phyloP scores from a whole-genome alignment of 2,329 filamentous ascomycete genomes.

The Phyllosticta capitalensis region DNA sequence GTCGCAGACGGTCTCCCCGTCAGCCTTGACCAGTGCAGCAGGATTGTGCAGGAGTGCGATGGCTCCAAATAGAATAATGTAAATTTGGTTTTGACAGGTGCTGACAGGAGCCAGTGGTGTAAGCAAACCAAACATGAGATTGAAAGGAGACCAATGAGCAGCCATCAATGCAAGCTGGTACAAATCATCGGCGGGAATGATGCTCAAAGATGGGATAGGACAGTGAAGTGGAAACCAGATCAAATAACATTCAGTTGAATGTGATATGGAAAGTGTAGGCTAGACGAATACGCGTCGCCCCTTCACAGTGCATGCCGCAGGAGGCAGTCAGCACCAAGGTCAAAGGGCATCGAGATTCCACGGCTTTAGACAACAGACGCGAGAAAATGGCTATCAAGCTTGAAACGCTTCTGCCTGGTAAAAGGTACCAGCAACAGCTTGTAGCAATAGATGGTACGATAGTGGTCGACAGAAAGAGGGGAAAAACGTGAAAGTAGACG shows the following conservation, averaged over 20 bases:
- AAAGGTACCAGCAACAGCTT: neutral
- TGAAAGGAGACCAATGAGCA: neutral
- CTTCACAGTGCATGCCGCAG: neutral
- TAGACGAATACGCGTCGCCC: neutral
- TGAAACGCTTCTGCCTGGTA: neutral
- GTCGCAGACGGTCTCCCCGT: neutral
- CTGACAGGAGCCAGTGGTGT: neutral
- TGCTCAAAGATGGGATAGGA: neutral
- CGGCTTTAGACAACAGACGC: neutral
- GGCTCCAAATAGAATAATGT: neutral
- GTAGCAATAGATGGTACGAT: neutral
- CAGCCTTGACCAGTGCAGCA: neutral
- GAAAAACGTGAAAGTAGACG: neutral
- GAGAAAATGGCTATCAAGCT: neutral
- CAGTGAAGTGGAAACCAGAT: neutral
- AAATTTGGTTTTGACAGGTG: neutral
- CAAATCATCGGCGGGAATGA: neutral
- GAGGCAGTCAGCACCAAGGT: neutral
- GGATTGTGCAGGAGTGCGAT: neutral
- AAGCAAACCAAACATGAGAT: neutral
- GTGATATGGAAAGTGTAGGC: neutral
- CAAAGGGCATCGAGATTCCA: neutral
- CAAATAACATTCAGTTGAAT: neutral
- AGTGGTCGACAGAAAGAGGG: neutral
- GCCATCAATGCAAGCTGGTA: neutral